Conservation (phyloP, 106 monocot genomes). For the Posidonia australis region DNA sequence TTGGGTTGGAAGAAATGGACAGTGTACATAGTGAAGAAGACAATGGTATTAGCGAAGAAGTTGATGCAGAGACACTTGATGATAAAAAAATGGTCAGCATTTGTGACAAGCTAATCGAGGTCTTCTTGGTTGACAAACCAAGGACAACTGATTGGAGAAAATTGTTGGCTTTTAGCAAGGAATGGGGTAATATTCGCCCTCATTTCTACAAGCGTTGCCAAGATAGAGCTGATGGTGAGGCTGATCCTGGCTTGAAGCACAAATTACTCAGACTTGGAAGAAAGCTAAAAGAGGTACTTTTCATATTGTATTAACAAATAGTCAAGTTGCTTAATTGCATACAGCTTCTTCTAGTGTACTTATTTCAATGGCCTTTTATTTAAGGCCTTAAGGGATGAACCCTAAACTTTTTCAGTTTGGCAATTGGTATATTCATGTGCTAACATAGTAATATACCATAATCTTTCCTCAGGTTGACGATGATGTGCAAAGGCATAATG, state of each 20-base stretch:
- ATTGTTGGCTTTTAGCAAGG: conserved; percentile 83
- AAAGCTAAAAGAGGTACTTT: conserved; percentile 84
- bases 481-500: conserved; percentile 77
- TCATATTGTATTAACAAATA: neutral
- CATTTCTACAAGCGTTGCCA: conserved; percentile 76
- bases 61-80: conserved; percentile 11
- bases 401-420: no score
- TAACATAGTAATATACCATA: neutral
- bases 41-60: conserved; percentile 8
- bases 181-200: conserved; percentile 67
- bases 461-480: conserved; percentile 51
- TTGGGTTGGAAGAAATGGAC: conserved; percentile 8
- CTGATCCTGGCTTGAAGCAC: conserved; percentile 78
- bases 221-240: conserved; percentile 64
- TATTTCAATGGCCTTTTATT: no score
- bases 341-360: no score
- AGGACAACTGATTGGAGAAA: conserved; percentile 92
- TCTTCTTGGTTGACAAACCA: conserved; percentile 95
- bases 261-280: conserved; percentile 71
- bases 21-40: conserved; percentile 7
- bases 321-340: no score
- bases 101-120: conserved; percentile 85
- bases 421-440: neutral
- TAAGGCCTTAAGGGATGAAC: no score
- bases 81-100: conserved; percentile 62